Base-by-base conservation (phyloP, 129 eudicot genomes). In the Solidago caesia region DNA sequence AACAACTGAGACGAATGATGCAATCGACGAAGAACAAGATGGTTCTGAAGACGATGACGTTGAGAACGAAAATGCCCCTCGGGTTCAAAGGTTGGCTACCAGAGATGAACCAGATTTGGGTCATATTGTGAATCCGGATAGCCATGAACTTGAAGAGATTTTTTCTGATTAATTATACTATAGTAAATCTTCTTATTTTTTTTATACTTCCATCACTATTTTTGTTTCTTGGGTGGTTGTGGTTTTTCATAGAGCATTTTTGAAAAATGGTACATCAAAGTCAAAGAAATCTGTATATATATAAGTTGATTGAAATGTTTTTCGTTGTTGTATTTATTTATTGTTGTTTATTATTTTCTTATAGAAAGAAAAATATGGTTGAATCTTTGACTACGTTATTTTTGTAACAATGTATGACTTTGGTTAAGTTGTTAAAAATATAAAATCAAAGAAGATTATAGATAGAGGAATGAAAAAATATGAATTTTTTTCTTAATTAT, bases 1-100 rank as follows among this genome's bases (percentile, higher is more conserved):
- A 42, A 15, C 64, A 5, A 72, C 14, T 25, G n/a, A 12, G 14
- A 71, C 33, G 10, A 77, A 72, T 42, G 79, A 77, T 42, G 44
- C 12, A 51, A 52, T 9, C 13, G 86, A 73, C 47, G 91, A 84
- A 39, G 91, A 84, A 15, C 81, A 69, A 14, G 80, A 81, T 7
- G 57, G 49, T 59, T 46, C 64, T 44, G 81, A 80, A 21, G 56
- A 16, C 9, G 85, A 74, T 7, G 48, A 68, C 9, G 66, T 56
- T 12, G 86, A 86, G 42, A 55, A 14, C 27, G 84, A 78, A 62
- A 62, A 61, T 21, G 67, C 55, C 27, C 11, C 67, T 55, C 58
- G 29, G 51, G 67, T 72, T 55, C 77, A 26, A 62, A 76, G 70
- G 59, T 69, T 74, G 77, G 62, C 75, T 61, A 71, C 68, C 15